Evolutionary conservation across 2,329 filamentous ascomycete species (phyloP).

Genomic region (Aspergillus quadricinctus): DNA sequence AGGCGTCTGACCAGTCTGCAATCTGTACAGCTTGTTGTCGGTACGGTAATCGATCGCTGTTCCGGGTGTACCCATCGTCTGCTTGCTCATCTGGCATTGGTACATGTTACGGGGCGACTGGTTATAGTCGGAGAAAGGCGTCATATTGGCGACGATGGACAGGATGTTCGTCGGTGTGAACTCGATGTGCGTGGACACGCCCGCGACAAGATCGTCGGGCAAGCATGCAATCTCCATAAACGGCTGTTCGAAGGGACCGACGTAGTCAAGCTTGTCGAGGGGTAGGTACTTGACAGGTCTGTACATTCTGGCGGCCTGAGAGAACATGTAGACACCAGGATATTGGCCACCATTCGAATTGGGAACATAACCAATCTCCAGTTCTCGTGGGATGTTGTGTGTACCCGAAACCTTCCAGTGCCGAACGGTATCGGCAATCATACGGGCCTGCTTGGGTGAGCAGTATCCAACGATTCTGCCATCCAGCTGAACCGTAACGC

Average conservation of each 20-base stretch:
- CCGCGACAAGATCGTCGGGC: conserved; percentile 81
- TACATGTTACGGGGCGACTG: conserved; percentile 99
- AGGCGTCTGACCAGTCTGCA: conserved; percentile 94
- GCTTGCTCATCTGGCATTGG: conserved; percentile 98
- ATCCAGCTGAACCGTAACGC: conserved; percentile 84
- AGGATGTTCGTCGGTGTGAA: conserved; percentile 93
- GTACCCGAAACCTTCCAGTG: conserved; percentile 93
- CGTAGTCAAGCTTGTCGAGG: conserved; percentile 77
- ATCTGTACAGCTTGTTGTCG: conserved; percentile 92
- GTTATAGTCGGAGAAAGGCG: conserved; percentile 97
- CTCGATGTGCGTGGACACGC: conserved; percentile 88
- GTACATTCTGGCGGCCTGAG: conserved; percentile 78
- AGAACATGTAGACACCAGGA: conserved; percentile 91
- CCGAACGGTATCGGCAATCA: conserved; percentile 79
- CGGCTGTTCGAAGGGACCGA: conserved; percentile 92
- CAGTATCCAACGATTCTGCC: conserved; percentile 89
- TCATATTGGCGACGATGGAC: conserved; percentile 97
- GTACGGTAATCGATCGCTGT: conserved; percentile 80
- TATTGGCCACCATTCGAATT: conserved; percentile 89
- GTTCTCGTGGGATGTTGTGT: conserved; percentile 71
- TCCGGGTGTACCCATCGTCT: conserved; percentile 96
- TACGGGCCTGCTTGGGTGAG: conserved; percentile 72
- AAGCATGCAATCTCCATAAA: conserved; percentile 97
- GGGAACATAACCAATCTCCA: conserved; percentile 91
- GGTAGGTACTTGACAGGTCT: conserved; percentile 89